phyloP scores from a whole-genome alignment of 805 yeast genomes.

The Tetrapisispora namnaoensis region DNA sequence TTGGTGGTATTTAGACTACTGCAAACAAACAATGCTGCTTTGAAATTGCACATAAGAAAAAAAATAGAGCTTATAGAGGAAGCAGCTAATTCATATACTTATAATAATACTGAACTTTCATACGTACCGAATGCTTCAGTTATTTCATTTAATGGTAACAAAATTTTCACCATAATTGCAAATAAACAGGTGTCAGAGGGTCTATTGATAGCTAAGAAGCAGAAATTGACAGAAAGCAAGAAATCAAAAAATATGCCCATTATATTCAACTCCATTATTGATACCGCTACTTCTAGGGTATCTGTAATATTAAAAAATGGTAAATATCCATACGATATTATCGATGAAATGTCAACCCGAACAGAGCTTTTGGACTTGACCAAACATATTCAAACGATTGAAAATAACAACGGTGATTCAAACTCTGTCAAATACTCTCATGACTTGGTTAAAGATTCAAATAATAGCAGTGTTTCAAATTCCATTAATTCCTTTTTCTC shows the following conservation, averaged over 20 bases:
- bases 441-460: not conserved
- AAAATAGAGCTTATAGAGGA: not conserved
- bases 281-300: slow-evolving; percentile 14
- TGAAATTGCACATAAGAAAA: not conserved
- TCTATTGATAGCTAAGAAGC: slow-evolving; percentile 7
- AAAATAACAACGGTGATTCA: not conserved
- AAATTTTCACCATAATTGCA: slow-evolving; percentile 14
- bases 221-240: not conserved
- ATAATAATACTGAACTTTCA: not conserved
- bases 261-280: slow-evolving; percentile 11
- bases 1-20: slow-evolving; percentile 12
- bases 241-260: not conserved
- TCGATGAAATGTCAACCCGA: slow-evolving; percentile 10
- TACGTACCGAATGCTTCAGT: slow-evolving; percentile 2
- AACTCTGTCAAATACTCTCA: not conserved
- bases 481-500: not conserved
- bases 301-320: slow-evolving; percentile 12
- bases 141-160: slow-evolving; percentile 19
- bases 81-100: not conserved
- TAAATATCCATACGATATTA: slow-evolving; percentile 20
- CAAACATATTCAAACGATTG: not conserved
- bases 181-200: slow-evolving; percentile 9
- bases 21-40: slow-evolving; percentile 4
- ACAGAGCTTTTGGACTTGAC: not conserved
- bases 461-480: not conserved